Percentiles rank a stretch among this genome's conserved stretches.
phyloP scores from a whole-genome alignment of 305 asterid genomes.

The Fraxinus paxiana region DNA sequence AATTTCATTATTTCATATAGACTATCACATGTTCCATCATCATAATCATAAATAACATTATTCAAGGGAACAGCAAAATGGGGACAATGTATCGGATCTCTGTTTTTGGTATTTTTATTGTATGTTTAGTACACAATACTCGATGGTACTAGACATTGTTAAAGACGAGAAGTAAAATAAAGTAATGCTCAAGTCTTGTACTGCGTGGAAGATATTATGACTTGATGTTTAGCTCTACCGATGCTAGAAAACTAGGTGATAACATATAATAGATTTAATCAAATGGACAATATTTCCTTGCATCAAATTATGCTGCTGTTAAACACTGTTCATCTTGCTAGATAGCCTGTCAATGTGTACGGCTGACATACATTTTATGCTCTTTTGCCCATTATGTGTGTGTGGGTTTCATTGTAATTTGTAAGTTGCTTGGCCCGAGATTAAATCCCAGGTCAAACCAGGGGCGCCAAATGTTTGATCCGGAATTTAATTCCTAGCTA shows the following conservation, averaged over 20 bases:
- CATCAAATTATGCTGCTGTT: not conserved
- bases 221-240: not conserved
- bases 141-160: not conserved
- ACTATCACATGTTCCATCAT: too few species aligned
- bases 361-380: not conserved
- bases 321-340: not conserved
- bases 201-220: not conserved
- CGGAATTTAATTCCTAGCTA: too few species aligned
- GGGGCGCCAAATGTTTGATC: too few species aligned
- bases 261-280: not conserved
- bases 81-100: not conserved
- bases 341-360: not conserved
- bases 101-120: not conserved
- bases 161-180: not conserved
- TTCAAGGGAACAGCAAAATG: not conserved
- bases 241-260: not conserved
- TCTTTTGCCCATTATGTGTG: not conserved
- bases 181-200: not conserved
- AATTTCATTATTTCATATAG: too few species aligned
- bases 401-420: not conserved
- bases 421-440: too few species aligned
- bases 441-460: too few species aligned
- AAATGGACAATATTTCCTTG: not conserved
- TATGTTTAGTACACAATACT: not conserved
- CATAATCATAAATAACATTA: too few species aligned